Evolutionary conservation across 768 basidiomycete species (phyloP), one percentile per base, ranked within the genome.

Genomic region (Kockovaella imperatae): DNA sequence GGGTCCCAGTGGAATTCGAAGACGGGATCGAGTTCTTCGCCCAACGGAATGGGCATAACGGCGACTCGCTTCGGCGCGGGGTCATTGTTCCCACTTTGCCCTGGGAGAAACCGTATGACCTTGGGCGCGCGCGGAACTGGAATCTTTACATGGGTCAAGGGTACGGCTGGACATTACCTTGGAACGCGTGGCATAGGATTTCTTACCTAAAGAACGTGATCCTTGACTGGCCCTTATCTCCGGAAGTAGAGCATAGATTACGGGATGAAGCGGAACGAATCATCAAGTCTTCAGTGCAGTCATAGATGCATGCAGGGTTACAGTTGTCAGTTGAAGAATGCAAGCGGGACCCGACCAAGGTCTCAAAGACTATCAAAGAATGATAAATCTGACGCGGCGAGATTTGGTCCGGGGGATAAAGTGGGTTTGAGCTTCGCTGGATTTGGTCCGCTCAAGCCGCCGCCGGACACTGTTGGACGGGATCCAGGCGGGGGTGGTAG

Each of bases 191-290:
- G 20, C 35, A 46, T 32, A 21, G 17, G 17, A 57, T 54, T 4
- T 50, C 58, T 47, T 25, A 35, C 4, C 20, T 14, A 17, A 49
- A 53, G 11, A 43, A 50, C n/a, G n/a, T n/a, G 20, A 43, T 64
- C 2, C 50, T 48, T n/a, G 51, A 59, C 21, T 67, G 64, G 64
- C 62, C 61, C 18, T 11, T 42, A n/a, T n/a, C n/a, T n/a, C n/a
- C n/a, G n/a, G n/a, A n/a, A n/a, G n/a, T n/a, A n/a, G n/a, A n/a
- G n/a, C n/a, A n/a, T n/a, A n/a, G n/a, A n/a, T n/a, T n/a, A n/a
- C n/a, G n/a, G n/a, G n/a, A n/a, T n/a, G n/a, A n/a, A n/a, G n/a
- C n/a, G n/a, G n/a, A n/a, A n/a, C n/a, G n/a, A n/a, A n/a, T n/a
- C n/a, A n/a, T n/a, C n/a, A n/a, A n/a, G n/a, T n/a, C n/a, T n/a